These are phyloP conservation scores for Sclerotinia subarctica DNA, from an alignment of 2,329 filamentous ascomycete species.

Conservation along the genomic window DNA sequence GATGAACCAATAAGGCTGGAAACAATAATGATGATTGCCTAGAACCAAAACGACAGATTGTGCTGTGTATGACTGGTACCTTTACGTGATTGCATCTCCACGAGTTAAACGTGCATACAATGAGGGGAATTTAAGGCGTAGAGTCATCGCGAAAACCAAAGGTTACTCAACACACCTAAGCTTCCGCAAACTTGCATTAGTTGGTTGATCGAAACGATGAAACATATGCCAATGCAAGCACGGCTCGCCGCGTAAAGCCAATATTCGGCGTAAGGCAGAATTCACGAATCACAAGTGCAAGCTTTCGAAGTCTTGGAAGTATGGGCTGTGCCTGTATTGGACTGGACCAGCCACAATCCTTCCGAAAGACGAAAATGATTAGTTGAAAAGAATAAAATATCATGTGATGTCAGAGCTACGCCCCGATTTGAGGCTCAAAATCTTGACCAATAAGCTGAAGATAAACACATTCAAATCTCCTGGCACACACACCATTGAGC, in stretches of 20 bases:
- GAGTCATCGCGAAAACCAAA: constrained; percentile 11
- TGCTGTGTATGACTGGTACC: constrained; percentile 5
- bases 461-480: neutral
- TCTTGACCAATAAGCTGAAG: neutral
- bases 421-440: constrained; percentile 4
- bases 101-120: neutral
- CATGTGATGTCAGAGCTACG: constrained; percentile 10
- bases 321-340: constrained; percentile 4
- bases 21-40: constrained; percentile 15
- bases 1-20: neutral
- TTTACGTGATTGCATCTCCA: neutral
- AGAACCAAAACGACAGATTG: constrained; percentile 4
- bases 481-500: neutral
- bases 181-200: neutral
- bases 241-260: neutral
- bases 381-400: neutral
- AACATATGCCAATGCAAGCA: neutral
- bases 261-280: neutral
- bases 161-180: neutral
- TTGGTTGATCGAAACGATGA: constrained; percentile 1
- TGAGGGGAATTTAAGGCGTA: constrained; percentile 13
- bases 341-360: constrained; percentile 5
- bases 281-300: neutral
- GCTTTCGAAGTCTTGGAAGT: neutral
- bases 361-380: neutral